Conservation (phyloP, 2,329 filamentous ascomycete genomes). For the Fusarium aywerte region DNA sequence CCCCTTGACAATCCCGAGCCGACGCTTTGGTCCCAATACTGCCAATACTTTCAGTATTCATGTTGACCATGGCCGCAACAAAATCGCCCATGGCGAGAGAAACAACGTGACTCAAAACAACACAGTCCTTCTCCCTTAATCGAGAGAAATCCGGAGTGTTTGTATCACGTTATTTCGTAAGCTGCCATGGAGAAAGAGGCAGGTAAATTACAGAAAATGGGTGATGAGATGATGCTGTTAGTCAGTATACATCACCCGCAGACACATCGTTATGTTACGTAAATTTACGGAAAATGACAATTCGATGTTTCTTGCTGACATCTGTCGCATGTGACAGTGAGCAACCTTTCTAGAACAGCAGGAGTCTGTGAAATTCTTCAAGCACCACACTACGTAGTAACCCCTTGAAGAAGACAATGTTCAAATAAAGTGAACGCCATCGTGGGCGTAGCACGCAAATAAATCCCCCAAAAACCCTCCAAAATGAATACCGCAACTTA, state of each 20-base stretch:
- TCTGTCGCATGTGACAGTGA: neutral
- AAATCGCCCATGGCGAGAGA: neutral
- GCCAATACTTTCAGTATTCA: neutral
- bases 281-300: neutral
- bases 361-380: neutral
- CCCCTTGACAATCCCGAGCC: neutral
- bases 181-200: neutral
- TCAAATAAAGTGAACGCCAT: neutral
- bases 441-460: neutral
- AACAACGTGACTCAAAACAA: neutral
- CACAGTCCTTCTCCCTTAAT: neutral
- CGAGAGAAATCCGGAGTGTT: neutral
- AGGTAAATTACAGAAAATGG: neutral
- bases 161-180: neutral
- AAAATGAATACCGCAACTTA: neutral
- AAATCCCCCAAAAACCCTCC: neutral
- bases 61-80: neutral
- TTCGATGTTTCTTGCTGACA: neutral
- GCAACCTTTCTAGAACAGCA: neutral
- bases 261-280: neutral
- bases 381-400: neutral
- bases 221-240: neutral
- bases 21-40: neutral
- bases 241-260: neutral
- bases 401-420: neutral